Conservation (phyloP, 2,329 filamentous ascomycete species). For the Cadophora gregata region DNA sequence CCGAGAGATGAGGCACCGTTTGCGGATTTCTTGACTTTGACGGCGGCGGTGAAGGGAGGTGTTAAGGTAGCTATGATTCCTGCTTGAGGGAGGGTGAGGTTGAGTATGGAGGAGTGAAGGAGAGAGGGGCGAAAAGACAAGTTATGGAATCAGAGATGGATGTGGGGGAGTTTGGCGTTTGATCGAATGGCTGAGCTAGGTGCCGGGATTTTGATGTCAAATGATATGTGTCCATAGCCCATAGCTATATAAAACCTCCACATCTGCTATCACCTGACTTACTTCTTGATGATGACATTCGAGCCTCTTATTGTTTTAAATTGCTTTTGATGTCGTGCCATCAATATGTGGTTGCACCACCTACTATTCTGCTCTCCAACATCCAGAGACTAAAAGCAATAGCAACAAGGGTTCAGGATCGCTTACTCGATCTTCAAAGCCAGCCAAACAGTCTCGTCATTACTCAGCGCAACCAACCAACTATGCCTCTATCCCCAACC, state of each 20-base stretch:
- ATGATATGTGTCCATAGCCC: too few species aligned
- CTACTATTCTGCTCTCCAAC: too few species aligned
- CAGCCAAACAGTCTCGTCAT: not conserved
- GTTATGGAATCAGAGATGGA: not conserved
- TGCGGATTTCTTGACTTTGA: slow-evolving; percentile 36
- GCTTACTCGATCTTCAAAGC: not conserved
- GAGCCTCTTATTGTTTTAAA: not conserved
- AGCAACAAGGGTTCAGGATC: not conserved
- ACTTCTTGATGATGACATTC: not conserved
- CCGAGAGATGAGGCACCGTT: slow-evolving; percentile 33
- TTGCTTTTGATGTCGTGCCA: not conserved
- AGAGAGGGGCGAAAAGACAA: not conserved
- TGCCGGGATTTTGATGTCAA: not conserved
- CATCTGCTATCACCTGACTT: not conserved
- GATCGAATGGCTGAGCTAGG: not conserved
- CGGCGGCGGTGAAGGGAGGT: slow-evolving; percentile 33
- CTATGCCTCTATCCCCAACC: slow-evolving; percentile 1
- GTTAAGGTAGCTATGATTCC: slow-evolving; percentile 38
- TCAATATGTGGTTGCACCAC: not conserved
- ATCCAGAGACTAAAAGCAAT: too few species aligned
- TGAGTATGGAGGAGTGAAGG: not conserved
- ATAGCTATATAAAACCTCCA: too few species aligned
- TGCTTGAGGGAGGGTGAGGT: slow-evolving; percentile 26
- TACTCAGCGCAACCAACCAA: not conserved
- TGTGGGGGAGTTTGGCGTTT: not conserved